phyloP scores from a whole-genome alignment of 1,284 basidiomycete genomes.

The Anthracocystis panici-leucophaei region DNA sequence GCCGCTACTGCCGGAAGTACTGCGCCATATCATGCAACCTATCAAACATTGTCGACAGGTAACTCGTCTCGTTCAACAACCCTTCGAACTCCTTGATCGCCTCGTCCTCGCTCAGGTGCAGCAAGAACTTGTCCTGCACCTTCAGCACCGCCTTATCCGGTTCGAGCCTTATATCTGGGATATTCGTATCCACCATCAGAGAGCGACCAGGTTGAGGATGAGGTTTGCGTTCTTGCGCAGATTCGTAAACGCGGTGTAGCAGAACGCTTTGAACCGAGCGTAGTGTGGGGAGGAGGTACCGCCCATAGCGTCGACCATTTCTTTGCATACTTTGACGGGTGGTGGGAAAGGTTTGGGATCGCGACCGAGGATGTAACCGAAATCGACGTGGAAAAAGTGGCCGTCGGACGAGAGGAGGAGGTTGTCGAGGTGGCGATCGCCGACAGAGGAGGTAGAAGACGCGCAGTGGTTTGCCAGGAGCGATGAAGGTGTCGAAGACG shows the following conservation, averaged over 20 bases:
- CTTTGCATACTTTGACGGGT: constrained; percentile 97
- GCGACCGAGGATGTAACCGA: constrained; percentile 96
- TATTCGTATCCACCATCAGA: constrained; percentile 99
- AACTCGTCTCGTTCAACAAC: constrained; percentile 92
- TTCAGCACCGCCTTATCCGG: constrained; percentile 76
- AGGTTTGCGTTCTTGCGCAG: constrained; percentile 94
- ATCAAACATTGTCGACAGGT: constrained; percentile 86
- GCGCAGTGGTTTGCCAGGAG: constrained; percentile 98
- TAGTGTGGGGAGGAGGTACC: constrained; percentile 82
- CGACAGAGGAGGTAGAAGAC: constrained; percentile 94
- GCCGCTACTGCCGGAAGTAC: constrained; percentile 64
- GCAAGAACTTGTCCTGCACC: constrained; percentile 95
- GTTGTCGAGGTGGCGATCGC: constrained; percentile 97
- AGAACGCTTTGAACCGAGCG: constrained; percentile 92
- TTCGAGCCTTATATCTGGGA: constrained; percentile 91
- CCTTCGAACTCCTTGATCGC: constrained; percentile 97
- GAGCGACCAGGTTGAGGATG: constrained; percentile 92
- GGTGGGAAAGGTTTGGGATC: constrained; percentile 99
- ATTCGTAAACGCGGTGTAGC: constrained; percentile 94
- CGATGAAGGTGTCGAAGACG: constrained; percentile 96
- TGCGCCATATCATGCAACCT: constrained; percentile 68
- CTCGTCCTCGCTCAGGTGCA: constrained; percentile 78
- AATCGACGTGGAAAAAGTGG: constrained; percentile 82
- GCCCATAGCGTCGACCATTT: constrained; percentile 99
- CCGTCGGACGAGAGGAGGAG: constrained; percentile 92